phyloP scores from a whole-genome alignment of 2,329 filamentous ascomycete genomes.

The Drechslerella stenobrocha region DNA sequence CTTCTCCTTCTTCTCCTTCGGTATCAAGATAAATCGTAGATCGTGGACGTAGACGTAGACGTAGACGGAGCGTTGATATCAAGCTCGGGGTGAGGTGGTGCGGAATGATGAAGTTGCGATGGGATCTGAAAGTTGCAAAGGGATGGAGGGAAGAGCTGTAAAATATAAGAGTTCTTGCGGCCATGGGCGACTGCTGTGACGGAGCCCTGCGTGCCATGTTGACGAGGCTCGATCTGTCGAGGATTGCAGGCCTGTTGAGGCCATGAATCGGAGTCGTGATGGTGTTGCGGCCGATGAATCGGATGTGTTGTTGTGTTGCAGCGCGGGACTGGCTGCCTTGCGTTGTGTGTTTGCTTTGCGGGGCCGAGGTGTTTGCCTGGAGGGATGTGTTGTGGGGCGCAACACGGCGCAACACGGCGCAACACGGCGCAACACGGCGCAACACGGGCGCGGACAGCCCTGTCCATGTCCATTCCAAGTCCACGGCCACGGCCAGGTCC shows the following conservation, averaged over 20 bases:
- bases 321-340: not conserved
- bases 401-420: no score
- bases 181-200: no score
- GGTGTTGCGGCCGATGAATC: constrained; percentile 5
- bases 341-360: not conserved
- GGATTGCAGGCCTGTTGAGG: no score
- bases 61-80: not conserved
- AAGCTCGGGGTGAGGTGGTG: no score
- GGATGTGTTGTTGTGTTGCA: constrained; percentile 5
- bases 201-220: no score
- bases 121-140: not conserved
- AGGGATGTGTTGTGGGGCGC: no score
- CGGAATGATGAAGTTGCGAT: not conserved
- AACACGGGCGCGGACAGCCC: no score
- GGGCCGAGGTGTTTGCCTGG: no score
- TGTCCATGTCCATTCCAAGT: no score
- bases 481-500: no score
- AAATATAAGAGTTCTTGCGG: not conserved
- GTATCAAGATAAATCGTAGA: not conserved
- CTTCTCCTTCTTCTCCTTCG: not conserved
- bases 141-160: not conserved
- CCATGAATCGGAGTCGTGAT: constrained; percentile 1
- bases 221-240: no score
- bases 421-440: no score
- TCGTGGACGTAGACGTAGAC: not conserved